Evolutionary conservation across 169 alveolate species (phyloP), one percentile per base, ranked within the genome.

Genomic region (Plasmodium gallinaceum): DNA sequence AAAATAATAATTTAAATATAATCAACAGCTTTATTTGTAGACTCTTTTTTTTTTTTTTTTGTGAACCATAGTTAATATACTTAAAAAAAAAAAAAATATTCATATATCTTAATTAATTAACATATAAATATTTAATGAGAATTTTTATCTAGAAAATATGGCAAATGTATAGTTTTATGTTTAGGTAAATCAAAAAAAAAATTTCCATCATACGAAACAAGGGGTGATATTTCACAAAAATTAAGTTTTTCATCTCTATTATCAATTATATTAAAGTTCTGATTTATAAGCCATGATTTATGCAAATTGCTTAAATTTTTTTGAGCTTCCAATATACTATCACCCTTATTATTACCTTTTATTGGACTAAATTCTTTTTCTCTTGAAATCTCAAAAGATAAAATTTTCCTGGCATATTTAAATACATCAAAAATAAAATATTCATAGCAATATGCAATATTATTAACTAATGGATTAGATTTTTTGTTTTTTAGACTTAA

Each of bases 381-480:
- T 12, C 83, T 32, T 16, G 71, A 54, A 51, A 83, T 72, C 57
- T 83, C 91, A 42, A 43, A 57, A 14, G 91, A 68, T 83, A 83
- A 57, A 14, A 90, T 65, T 60, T 70, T 89, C 20, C 62, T 51
- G n/a, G 96, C 91, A 42, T 90, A 92, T 69, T 88, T 75, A 66
- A 94, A 87, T 26, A 94, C 58, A 52, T 94, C 96, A 71, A 94
- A 94, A 32, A 94, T 85, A 64, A 94, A 94, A 68, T 90, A 92
- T 88, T 94, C 96, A 39, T 92, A 91, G 46, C 90, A 88, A 22
- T 92, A 94, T 16, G 88, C 94, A 78, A 85, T 65, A 8, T 91
- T 60, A n/a, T 37, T 86, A 18, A 18, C 14, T 48, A 52, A 8
- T 12, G 61, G 42, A 8, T 20, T 71, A 8, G 64, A 85, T 22